Evolutionary conservation across 768 basidiomycete species (phyloP), one percentile per base, ranked within the genome.

Genomic region (Clathrus columnatus): DNA sequence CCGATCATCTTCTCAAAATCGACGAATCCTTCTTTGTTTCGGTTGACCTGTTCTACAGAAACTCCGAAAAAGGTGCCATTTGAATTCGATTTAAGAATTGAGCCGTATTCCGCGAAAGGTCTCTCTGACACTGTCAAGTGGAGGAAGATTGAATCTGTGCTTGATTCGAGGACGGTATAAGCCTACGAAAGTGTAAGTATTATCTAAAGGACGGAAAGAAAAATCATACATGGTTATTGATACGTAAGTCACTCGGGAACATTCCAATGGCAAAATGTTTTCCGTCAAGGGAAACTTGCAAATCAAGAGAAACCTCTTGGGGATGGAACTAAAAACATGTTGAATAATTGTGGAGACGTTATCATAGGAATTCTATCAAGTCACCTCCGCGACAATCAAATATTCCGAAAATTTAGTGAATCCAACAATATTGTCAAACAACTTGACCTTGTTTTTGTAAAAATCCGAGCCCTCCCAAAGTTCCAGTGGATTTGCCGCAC

Each of bases 1-100:
- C 93, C 94, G 54, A 87, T 81, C 78, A 97, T 87, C 75, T 98
- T 99, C 73, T 99, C 96, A 61, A 98, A 99, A 68, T 99, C 95
- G 28, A 92, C 94, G 63, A 79, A 98, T 4, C 96, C 96, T 0
- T 72, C 65, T 0, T 80, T 72, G 65, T 99, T 85, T n/a, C 96
- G 80, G 68, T 98, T 98, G 54, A 89, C 96, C 62, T 92, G 78
- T 61, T 90, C 86, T 36, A 89, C 64, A 0, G 93, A 90, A 10
- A 93, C 67, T 20, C 88, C 85, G 66, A 92, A 99, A 74, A 96
- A 97, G 0, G 96, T 99, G 32, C 96, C 96, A 63, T 99, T 99
- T 27, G 88, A 97, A 69, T 99, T 98, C 26, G 94, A 96, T 69
- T 95, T 95, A 58, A 92, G 79, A 61, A 98, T 85, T 64, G 81